Evolutionary conservation across 495 filamentous ascomycete genomes (phyloP).

Genomic region (Aspergillus heteromorphus): DNA sequence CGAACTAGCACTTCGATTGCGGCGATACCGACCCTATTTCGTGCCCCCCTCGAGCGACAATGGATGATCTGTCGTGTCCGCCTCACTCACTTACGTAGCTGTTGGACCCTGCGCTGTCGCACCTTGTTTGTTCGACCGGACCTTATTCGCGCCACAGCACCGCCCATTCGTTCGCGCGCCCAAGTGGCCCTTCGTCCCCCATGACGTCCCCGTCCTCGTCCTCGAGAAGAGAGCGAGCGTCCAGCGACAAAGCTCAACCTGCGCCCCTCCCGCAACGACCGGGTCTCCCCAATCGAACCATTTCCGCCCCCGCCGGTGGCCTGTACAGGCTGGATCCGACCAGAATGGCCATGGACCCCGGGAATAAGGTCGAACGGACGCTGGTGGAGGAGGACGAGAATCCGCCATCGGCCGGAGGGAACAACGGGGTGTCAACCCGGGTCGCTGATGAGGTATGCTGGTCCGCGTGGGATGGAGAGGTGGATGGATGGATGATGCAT

Average conservation of each 20-base stretch:
- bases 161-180: slow-evolving; percentile 6
- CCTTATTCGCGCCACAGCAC: slow-evolving; percentile 8
- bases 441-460: slow-evolving; percentile 34
- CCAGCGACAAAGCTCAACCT: slow-evolving; percentile 29
- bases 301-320: slow-evolving; percentile 29
- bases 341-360: slow-evolving; percentile 16
- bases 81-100: slow-evolving; percentile 29
- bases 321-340: slow-evolving; percentile 24
- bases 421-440: slow-evolving; percentile 13
- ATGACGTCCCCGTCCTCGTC: slow-evolving; percentile 22
- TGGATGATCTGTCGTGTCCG: slow-evolving; percentile 33
- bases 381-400: slow-evolving; percentile 33
- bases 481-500: too few relatives aligned
- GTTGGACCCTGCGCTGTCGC: slow-evolving; percentile 20
- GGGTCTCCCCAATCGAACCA: slow-evolving; percentile 28
- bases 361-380: slow-evolving; percentile 21
- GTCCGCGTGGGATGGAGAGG: too few relatives aligned
- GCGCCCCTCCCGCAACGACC: slow-evolving; percentile 26
- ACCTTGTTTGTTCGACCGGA: slow-evolving; percentile 19
- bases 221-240: slow-evolving; percentile 28
- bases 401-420: slow-evolving; percentile 9
- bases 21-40: background rate
- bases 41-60: slow-evolving; percentile 21
- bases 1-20: background rate
- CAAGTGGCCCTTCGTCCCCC: background rate